Evolutionary conservation across 768 basidiomycete species (phyloP).

Genomic region (Pluteus cervinus): DNA sequence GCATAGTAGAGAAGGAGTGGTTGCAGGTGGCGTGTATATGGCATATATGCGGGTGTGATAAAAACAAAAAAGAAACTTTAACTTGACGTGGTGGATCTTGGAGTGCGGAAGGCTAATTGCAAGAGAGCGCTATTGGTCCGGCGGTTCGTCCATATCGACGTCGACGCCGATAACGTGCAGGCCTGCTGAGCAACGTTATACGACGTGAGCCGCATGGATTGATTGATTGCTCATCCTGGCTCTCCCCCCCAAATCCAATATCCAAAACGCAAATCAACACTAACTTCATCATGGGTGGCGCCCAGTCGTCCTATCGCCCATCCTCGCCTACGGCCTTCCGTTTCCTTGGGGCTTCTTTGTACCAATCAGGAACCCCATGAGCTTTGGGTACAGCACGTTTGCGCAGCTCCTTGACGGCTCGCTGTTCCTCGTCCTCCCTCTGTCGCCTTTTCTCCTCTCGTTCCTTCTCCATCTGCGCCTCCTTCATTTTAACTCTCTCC

Average conservation of each 20-base stretch:
- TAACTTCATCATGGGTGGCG: conserved; percentile 1
- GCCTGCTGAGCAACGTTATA: too few species aligned
- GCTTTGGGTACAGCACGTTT: conserved; percentile 61
- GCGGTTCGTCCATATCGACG: too few species aligned
- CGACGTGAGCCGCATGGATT: too few species aligned
- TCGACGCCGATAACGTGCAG: too few species aligned
- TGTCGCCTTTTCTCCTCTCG: conserved; percentile 41
- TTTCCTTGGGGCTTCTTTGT: conserved; percentile 62
- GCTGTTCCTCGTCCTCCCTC: conserved; percentile 51
- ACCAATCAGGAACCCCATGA: conserved; percentile 74
- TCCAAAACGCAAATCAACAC: background rate
- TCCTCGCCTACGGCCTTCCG: conserved; percentile 18
- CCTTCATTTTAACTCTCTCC: conserved; percentile 47
- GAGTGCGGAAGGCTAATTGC: too few species aligned
- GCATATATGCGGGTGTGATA: too few species aligned
- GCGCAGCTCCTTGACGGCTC: conserved; percentile 55
- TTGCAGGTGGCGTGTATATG: too few species aligned
- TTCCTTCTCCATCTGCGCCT: conserved; percentile 41
- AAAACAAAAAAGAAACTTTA: too few species aligned
- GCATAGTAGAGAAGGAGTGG: too few species aligned
- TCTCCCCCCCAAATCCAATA: conserved; percentile 1
- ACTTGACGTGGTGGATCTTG: too few species aligned
- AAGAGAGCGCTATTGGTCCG: too few species aligned
- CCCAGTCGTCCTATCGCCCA: conserved; percentile 1
- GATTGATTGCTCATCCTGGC: background rate